These are phyloP conservation scores for Epichloe bromicola DNA, from an alignment of 2,329 filamentous ascomycete species.

Conservation along the genomic window DNA sequence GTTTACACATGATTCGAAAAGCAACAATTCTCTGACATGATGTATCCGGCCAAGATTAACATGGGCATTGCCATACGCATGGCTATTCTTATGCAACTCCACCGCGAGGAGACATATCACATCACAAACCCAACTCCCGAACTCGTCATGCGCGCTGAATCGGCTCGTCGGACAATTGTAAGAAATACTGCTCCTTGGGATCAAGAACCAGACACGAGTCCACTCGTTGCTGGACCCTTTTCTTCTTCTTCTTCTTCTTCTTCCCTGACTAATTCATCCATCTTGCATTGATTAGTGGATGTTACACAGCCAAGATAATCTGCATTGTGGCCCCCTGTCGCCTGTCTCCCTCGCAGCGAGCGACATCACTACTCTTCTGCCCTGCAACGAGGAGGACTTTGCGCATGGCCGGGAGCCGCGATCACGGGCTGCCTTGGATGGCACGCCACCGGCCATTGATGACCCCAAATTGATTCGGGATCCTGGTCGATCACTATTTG, in stretches of 20 bases:
- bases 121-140: constrained; percentile 29
- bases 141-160: constrained; percentile 36
- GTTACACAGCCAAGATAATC: constrained; percentile 44
- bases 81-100: constrained; percentile 40
- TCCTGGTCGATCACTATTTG: constrained; percentile 37
- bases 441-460: constrained; percentile 35
- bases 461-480: constrained; percentile 30
- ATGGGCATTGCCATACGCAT: constrained; percentile 43
- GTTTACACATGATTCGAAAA: background rate
- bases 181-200: constrained; percentile 10
- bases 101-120: constrained; percentile 41
- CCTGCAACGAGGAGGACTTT: constrained; percentile 40
- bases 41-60: constrained; percentile 29
- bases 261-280: background rate
- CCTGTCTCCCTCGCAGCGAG: constrained; percentile 37
- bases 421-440: constrained; percentile 39
- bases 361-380: constrained; percentile 42
- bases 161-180: constrained; percentile 43
- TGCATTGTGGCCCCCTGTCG: constrained; percentile 38
- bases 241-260: background rate
- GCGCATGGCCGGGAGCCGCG: constrained; percentile 31
- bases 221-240: background rate
- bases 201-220: background rate
- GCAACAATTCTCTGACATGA: background rate
- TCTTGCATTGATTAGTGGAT: constrained; percentile 32